Evolutionary conservation across 1,284 basidiomycete genomes (phyloP).

Genomic region (Tilletiopsis washingtonensis): DNA sequence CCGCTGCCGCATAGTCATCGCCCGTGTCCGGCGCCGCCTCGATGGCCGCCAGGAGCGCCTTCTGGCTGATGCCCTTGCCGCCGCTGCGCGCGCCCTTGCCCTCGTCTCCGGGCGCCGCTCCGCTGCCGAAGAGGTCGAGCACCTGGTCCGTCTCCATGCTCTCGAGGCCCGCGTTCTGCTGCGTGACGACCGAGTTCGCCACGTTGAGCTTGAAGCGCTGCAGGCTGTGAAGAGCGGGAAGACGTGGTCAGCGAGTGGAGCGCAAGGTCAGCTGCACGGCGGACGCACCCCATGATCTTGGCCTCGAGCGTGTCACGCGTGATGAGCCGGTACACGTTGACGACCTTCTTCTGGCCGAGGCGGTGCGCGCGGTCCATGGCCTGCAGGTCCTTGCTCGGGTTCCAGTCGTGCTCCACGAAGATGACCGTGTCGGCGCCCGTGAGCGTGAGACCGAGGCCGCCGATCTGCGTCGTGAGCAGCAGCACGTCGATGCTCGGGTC

Average conservation of each 20-base stretch:
- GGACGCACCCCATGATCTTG: conserved; percentile 81
- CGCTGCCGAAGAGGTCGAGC: conserved; percentile 73
- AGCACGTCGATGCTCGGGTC: conserved; percentile 97
- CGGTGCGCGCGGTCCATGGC: conserved; percentile 99
- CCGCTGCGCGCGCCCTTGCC: conserved; percentile 3
- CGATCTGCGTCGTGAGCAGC: conserved; percentile 90
- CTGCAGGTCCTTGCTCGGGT: conserved; percentile 98
- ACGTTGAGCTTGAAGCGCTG: conserved; percentile 99
- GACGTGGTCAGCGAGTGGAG: conserved; percentile 17
- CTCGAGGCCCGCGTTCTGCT: conserved; percentile 85
- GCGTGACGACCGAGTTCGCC: conserved; percentile 89
- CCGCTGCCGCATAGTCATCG: conserved; percentile 43
- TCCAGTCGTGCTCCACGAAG: conserved; percentile 99
- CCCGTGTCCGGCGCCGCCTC: conserved; percentile 44
- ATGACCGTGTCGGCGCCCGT: conserved; percentile 99
- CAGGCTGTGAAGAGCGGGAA: conserved; percentile 8
- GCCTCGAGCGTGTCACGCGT: conserved; percentile 96
- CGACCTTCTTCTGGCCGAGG: conserved; percentile 96
- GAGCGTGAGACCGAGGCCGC: conserved; percentile 87
- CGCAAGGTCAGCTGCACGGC: conserved; percentile 3
- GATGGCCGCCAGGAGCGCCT: conserved; percentile 48
- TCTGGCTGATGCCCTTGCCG: conserved; percentile 39
- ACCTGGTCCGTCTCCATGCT: conserved; percentile 98
- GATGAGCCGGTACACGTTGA: conserved; percentile 95
- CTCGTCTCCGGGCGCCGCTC: no score